Base-by-base conservation (phyloP, 495 filamentous ascomycete species). In the Pseudoneurospora amorphoporcata region DNA sequence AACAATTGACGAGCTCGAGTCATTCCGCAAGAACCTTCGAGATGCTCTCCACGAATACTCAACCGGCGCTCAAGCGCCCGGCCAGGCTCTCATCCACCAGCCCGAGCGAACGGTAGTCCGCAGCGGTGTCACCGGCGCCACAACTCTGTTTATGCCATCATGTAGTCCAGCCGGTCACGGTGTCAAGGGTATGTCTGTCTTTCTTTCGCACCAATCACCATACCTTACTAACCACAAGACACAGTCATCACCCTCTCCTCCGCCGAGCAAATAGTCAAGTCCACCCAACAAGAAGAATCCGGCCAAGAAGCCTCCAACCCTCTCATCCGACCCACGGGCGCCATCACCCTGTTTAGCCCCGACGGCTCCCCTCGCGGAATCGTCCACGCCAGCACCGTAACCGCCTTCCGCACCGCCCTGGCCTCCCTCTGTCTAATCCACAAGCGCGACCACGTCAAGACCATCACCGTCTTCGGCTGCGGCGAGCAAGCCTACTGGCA, bases 401-500 rank as follows among this genome's bases (percentile, higher is more conserved):
- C 95, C 3, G 93, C 93, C 9, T 99, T 97, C 83, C 92, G 95
- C 72, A 98, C 95, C 3, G 95, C 95, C 1, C 87, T 98, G 40
- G 90, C 91, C 0, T 90, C 92, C 2, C 87, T 90, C 29, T 88
- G 92, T 78, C 85, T 97, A 0, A 87, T 98, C 68, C 87, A 85
- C 69, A 90, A 88, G 75, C 92, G 95, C 69, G 81, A 85, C 53
- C 82, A 85, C 68, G 88, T 95, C 39, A 88, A 90, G 75, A 93
- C 90, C 12, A 74, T 97, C 3, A 87, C 90, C 38, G 90, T 97
- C 69, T 98, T 99, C 78, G 95, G 95, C n/a, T 89, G 91, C 14
- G 95, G 95, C 32, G 88, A 90, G 73, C 94, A 97, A 81, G 95
- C 95, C 12, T 93, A 92, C 81, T 99, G 95, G 95, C 94, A 97